Evolutionary conservation across 257 asterid genomes (phyloP).

Genomic region (Echium plantagineum): DNA sequence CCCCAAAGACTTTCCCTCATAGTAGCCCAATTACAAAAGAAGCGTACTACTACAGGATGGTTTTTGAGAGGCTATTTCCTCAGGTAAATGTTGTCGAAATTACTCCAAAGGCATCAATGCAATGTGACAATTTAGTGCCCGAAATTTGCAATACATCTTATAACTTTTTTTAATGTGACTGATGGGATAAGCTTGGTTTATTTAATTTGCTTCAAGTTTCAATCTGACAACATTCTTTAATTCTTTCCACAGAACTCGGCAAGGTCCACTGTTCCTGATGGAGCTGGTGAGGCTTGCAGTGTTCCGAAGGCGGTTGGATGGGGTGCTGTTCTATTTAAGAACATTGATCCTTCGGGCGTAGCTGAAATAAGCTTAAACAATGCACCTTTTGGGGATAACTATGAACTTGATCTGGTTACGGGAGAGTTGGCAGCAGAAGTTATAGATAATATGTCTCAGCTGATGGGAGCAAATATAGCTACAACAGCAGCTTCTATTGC

Average conservation of each 20-base stretch:
- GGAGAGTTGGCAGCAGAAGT: conserved; percentile 29
- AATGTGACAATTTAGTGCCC: neutral
- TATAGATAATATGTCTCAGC: conserved; percentile 26
- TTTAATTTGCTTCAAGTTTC: too few species aligned
- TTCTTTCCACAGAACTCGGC: conserved; percentile 61
- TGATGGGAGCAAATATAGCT: conserved; percentile 17
- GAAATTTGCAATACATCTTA: too few species aligned
- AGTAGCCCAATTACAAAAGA: conserved; percentile 85
- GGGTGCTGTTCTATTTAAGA: conserved; percentile 84
- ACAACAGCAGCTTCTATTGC: neutral
- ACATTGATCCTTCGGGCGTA: conserved; percentile 84
- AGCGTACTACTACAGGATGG: conserved; percentile 82
- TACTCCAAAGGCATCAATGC: neutral
- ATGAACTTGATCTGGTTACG: conserved; percentile 16
- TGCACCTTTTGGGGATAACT: conserved; percentile 36
- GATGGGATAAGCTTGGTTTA: too few species aligned
- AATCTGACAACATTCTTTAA: neutral
- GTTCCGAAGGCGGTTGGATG: conserved; percentile 68
- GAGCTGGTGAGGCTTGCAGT: conserved; percentile 84
- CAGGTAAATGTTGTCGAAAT: conserved; percentile 40
- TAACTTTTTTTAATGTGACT: too few species aligned
- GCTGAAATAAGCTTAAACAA: conserved; percentile 85
- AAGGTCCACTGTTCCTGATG: conserved; percentile 69
- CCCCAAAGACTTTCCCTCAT: conserved; percentile 71
- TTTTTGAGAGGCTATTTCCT: conserved; percentile 88